These are phyloP conservation scores for Paxillus ammoniavirescens DNA, from an alignment of 768 basidiomycete species.

Conservation along the genomic window DNA sequence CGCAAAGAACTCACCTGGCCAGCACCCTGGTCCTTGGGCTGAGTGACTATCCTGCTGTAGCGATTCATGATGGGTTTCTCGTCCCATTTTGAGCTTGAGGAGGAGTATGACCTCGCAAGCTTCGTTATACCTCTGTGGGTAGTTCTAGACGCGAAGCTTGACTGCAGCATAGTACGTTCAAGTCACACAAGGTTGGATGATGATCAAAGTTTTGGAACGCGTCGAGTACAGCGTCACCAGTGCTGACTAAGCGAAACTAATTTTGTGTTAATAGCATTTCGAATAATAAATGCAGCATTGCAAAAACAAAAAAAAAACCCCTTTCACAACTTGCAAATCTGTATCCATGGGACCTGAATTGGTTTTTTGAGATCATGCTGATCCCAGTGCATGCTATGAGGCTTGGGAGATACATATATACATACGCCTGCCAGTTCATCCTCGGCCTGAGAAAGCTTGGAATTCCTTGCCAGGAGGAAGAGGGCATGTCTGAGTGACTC, in stretches of 20 bases:
- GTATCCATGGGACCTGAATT: conserved; percentile 10
- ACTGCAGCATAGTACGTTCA: conserved; percentile 19
- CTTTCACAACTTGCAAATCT: neutral
- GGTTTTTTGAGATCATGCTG: neutral
- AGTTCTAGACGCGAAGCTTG: conserved; percentile 18
- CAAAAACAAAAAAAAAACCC: too few relatives aligned
- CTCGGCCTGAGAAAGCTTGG: too few relatives aligned
- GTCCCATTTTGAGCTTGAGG: conserved; percentile 37
- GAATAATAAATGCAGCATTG: too few relatives aligned
- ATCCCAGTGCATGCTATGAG: too few relatives aligned
- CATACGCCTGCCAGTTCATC: too few relatives aligned
- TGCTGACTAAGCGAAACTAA: neutral
- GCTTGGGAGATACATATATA: too few relatives aligned
- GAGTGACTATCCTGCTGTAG: conserved; percentile 81
- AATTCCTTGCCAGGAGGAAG: too few relatives aligned
- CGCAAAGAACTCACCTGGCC: conserved; percentile 61
- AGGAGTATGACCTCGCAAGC: conserved; percentile 36
- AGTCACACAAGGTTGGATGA: neutral
- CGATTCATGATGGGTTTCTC: conserved; percentile 54
- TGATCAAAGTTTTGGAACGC: conserved; percentile 1
- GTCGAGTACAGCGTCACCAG: conserved; percentile 14
- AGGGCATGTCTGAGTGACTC: too few relatives aligned
- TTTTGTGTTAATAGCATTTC: too few relatives aligned
- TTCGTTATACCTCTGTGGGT: conserved; percentile 9
- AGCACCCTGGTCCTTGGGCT: conserved; percentile 92